Evolutionary conservation across 805 yeast genomes (phyloP).

Genomic region (Sugiyamaella qingdaonensis): DNA sequence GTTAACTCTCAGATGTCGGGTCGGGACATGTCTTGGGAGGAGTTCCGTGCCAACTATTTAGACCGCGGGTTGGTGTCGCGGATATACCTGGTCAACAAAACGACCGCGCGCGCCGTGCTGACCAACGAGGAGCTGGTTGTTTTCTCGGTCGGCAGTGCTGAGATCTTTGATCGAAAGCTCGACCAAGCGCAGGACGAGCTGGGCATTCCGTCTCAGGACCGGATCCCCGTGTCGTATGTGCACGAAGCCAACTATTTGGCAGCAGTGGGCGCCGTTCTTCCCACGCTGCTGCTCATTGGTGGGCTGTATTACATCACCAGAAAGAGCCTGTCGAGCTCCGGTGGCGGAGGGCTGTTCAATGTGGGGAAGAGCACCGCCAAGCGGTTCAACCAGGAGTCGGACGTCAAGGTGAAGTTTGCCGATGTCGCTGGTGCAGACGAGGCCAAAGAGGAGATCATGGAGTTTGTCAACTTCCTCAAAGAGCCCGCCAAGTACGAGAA

Average conservation of each 20-base stretch:
- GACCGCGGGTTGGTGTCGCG: slow-evolving; percentile 73
- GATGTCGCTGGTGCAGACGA: slow-evolving; percentile 98
- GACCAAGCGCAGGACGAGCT: slow-evolving; percentile 70
- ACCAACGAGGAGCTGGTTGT: slow-evolving; percentile 36
- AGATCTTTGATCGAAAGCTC: slow-evolving; percentile 76
- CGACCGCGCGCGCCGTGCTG: slow-evolving; percentile 66
- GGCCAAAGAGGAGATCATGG: slow-evolving; percentile 97
- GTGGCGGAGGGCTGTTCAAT: slow-evolving; percentile 74
- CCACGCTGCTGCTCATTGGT: slow-evolving; percentile 85
- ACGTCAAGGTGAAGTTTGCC: slow-evolving; percentile 78
- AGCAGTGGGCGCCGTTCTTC: slow-evolving; percentile 67
- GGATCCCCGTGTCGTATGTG: slow-evolving; percentile 78
- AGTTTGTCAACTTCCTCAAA: slow-evolving; percentile 89
- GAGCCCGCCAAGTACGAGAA: slow-evolving; percentile 86
- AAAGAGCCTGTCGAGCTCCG: slow-evolving; percentile 54
- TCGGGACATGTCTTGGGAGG: slow-evolving; percentile 81
- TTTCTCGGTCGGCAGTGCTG: slow-evolving; percentile 87
- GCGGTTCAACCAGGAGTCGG: slow-evolving; percentile 85
- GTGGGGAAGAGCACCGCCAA: slow-evolving; percentile 92
- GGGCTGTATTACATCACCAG: slow-evolving; percentile 81
- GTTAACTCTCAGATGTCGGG: background rate
- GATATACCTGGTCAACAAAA: slow-evolving; percentile 71
- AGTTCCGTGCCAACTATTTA: slow-evolving; percentile 69
- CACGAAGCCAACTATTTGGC: slow-evolving; percentile 65
- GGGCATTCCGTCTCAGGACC: slow-evolving; percentile 54